Conservation (phyloP, 129 eudicot species). For the Flaveria robusta region DNA sequence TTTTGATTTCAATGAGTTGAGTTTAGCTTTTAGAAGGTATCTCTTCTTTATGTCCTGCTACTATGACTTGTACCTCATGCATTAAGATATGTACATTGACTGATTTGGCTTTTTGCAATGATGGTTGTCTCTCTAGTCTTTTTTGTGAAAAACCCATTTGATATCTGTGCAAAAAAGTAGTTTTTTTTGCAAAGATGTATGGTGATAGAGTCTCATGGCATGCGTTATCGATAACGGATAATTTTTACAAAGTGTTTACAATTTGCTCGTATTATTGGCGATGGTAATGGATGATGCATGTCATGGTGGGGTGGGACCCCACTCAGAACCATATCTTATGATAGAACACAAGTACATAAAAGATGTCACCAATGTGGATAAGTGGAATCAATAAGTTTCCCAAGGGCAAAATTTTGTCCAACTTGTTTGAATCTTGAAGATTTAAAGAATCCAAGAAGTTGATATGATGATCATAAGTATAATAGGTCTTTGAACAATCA, state of each 20-base stretch:
- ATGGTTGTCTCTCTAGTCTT: conserved; percentile 37
- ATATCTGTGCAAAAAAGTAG: conserved; percentile 27
- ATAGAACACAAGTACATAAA: conserved; percentile 42
- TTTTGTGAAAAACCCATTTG: conserved; percentile 30
- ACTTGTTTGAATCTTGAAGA: not conserved
- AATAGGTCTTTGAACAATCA: not conserved
- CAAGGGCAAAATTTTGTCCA: not conserved
- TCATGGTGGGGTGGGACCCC: conserved; percentile 36
- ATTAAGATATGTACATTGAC: conserved; percentile 33
- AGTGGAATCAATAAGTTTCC: conserved; percentile 37
- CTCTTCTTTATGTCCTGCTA: conserved; percentile 4
- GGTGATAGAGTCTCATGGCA: conserved; percentile 37
- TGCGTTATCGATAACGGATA: conserved; percentile 37
- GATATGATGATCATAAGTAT: not conserved
- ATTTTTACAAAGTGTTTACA: conserved; percentile 26
- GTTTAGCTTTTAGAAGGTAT: conserved; percentile 38
- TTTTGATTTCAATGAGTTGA: conserved; percentile 33
- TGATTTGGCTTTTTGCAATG: conserved; percentile 39
- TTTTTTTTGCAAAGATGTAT: conserved; percentile 24
- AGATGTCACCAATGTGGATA: conserved; percentile 42
- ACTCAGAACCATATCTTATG: conserved; percentile 38
- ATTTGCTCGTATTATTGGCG: conserved; percentile 25
- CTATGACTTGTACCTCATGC: conserved; percentile 28
- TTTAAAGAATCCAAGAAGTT: conserved; percentile 4
- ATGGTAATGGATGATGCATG: conserved; percentile 32